Percentiles rank a stretch among this genome's conserved stretches.
phyloP scores from a whole-genome alignment of 1,284 basidiomycete genomes.

The Pseudomicrostroma phylloplanum region DNA sequence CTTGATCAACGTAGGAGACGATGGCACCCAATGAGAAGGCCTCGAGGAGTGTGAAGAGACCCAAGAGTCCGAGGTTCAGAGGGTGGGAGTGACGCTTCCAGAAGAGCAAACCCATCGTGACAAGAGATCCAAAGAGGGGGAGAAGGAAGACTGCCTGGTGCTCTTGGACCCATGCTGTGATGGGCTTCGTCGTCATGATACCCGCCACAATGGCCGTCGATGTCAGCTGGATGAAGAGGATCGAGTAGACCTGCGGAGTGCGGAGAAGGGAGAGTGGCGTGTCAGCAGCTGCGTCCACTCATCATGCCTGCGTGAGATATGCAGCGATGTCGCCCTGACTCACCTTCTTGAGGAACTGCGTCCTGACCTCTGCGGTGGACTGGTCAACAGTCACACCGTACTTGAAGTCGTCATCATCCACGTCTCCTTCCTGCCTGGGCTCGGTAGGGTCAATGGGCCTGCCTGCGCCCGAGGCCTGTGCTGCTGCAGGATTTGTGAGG shows the following conservation, averaged over 20 bases:
- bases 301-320: no score
- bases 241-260: slow-evolving; percentile 25
- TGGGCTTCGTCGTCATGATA: slow-evolving; percentile 26
- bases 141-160: slow-evolving; percentile 51
- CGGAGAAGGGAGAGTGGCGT: background rate
- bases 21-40: slow-evolving; percentile 62
- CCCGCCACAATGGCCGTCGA: slow-evolving; percentile 36
- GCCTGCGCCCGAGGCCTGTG: slow-evolving; percentile 11
- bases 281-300: slow-evolving; percentile 2
- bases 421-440: slow-evolving; percentile 26
- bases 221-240: slow-evolving; percentile 44
- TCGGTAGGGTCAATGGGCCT: slow-evolving; percentile 7
- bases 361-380: slow-evolving; percentile 41
- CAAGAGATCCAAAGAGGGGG: slow-evolving; percentile 66
- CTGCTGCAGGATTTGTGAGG: background rate
- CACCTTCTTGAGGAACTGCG: slow-evolving; percentile 42
- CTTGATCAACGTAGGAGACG: slow-evolving; percentile 67
- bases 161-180: slow-evolving; percentile 34
- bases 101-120: slow-evolving; percentile 69
- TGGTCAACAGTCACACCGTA: slow-evolving; percentile 47
- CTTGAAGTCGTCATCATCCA: slow-evolving; percentile 47
- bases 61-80: slow-evolving; percentile 69
- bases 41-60: slow-evolving; percentile 52
- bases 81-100: slow-evolving; percentile 83
- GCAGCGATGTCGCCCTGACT: background rate